A percentile compares a stretch with the other conserved stretches of the same genome.
phyloP scores from a whole-genome alignment of 2,329 filamentous ascomycete genomes.

The Trichoderma pleuroti region DNA sequence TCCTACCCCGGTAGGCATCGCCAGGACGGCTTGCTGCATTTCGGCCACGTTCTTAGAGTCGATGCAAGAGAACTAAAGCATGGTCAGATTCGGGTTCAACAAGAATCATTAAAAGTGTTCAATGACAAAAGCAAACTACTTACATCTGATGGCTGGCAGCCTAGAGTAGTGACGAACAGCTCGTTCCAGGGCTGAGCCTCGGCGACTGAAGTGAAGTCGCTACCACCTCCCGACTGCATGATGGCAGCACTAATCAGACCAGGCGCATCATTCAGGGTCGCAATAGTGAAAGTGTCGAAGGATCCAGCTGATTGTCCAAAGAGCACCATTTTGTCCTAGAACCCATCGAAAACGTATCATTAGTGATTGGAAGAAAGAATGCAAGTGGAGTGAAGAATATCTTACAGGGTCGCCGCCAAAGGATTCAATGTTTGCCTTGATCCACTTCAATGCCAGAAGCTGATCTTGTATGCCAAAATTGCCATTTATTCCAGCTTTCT shows the following conservation, averaged over 20 bases:
- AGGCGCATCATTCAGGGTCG: neutral
- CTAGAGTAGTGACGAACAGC: neutral
- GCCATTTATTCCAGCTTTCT: conserved; percentile 19
- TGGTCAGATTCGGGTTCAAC: neutral
- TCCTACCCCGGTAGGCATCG: neutral
- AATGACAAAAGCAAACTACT: neutral
- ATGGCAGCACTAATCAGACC: neutral
- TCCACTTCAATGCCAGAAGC: conserved; percentile 19
- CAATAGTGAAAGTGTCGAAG: neutral
- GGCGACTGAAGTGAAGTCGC: neutral
- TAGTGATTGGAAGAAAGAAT: neutral
- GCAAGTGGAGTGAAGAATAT: neutral
- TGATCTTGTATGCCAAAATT: conserved; percentile 23
- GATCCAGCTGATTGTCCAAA: neutral
- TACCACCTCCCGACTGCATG: neutral
- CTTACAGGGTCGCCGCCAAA: conserved; percentile 38
- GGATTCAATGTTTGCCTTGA: conserved; percentile 21
- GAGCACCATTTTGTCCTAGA: neutral
- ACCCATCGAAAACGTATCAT: neutral
- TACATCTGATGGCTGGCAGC: neutral
- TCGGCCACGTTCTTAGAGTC: neutral
- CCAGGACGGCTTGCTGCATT: neutral
- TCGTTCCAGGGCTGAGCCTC: neutral
- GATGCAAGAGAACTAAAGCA: neutral
- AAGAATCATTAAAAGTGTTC: neutral